Evolutionary conservation across 805 yeast species (phyloP).

Genomic region (Ogataea glucozyma): DNA sequence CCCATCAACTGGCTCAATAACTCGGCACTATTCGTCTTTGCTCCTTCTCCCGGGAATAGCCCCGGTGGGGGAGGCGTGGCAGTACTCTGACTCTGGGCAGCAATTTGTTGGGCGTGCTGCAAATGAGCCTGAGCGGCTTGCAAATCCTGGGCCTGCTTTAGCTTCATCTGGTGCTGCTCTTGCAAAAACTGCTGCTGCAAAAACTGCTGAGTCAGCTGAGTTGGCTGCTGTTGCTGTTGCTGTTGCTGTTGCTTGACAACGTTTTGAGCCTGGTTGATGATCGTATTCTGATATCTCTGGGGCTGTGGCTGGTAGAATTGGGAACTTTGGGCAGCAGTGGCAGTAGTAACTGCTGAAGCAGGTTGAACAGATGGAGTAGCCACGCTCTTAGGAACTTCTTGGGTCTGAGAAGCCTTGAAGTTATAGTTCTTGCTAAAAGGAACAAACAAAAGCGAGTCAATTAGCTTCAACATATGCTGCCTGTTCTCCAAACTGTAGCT

Average conservation of each 20-base stretch:
- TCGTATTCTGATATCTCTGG: slow-evolving; percentile 28
- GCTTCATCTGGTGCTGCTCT: slow-evolving; percentile 32
- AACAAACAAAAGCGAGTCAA: slow-evolving; percentile 35
- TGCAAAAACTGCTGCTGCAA: slow-evolving; percentile 33
- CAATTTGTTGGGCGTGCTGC: slow-evolving; percentile 11
- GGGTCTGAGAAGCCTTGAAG: slow-evolving; percentile 25
- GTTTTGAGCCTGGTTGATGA: slow-evolving; percentile 22
- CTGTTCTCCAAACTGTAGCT: slow-evolving; percentile 21
- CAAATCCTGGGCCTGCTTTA: slow-evolving; percentile 19
- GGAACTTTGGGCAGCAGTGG: slow-evolving; percentile 22
- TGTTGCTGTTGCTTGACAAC: slow-evolving; percentile 27
- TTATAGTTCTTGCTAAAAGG: slow-evolving; percentile 36
- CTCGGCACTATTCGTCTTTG: slow-evolving; percentile 50
- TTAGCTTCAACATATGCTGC: slow-evolving; percentile 27
- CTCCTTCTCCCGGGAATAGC: slow-evolving; percentile 39
- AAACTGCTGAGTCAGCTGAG: slow-evolving; percentile 33
- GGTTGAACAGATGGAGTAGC: slow-evolving; percentile 7
- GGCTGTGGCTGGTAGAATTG: slow-evolving; percentile 35
- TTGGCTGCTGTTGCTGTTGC: slow-evolving; percentile 27
- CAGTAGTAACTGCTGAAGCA: not conserved
- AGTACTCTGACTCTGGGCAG: slow-evolving; percentile 30
- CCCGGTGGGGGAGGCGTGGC: slow-evolving; percentile 79
- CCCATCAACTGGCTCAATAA: slow-evolving; percentile 81
- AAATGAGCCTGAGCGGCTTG: slow-evolving; percentile 28
- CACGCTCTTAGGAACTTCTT: slow-evolving; percentile 4